Percentiles rank a stretch among this genome's conserved stretches.
Conservation (phyloP, 768 basidiomycete genomes). For the Tulasnella sp. region DNA sequence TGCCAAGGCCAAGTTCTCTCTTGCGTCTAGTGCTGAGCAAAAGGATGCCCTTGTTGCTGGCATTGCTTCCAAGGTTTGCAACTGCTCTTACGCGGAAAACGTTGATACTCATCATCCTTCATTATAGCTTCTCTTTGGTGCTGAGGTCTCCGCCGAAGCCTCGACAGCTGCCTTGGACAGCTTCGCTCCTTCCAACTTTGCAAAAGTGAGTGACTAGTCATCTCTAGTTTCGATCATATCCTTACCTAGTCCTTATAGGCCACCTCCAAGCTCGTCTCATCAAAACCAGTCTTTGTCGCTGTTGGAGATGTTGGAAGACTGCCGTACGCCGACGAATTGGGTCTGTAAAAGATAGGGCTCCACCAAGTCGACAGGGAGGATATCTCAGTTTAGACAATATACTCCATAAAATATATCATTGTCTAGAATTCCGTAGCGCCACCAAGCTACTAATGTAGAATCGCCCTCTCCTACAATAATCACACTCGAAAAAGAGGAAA, state of each 20-base stretch:
- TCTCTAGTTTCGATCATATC: constrained; percentile 1
- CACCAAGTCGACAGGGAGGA: no score
- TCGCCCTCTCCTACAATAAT: no score
- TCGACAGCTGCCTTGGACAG: constrained; percentile 58
- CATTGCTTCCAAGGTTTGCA: constrained; percentile 49
- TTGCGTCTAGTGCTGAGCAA: constrained; percentile 55
- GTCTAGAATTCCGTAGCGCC: no score
- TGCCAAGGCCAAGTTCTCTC: constrained; percentile 77
- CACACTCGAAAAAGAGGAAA: no score
- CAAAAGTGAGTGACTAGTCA: constrained; percentile 41
- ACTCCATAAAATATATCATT: no score
- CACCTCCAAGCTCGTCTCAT: constrained; percentile 48
- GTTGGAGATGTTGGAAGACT: constrained; percentile 65
- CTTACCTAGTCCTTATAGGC: constrained; percentile 32
- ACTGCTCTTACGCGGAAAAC: constrained; percentile 1
- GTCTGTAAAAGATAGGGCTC: constrained; percentile 44
- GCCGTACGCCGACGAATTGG: constrained; percentile 75
- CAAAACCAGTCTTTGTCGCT: constrained; percentile 77
- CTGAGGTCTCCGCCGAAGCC: constrained; percentile 43
- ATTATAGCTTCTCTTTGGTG: constrained; percentile 47
- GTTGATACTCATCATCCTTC: constrained; percentile 7
- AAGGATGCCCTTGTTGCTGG: constrained; percentile 50
- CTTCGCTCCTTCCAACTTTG: constrained; percentile 51
- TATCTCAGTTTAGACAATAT: no score
- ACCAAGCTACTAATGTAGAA: no score